Percentiles rank a stretch among this genome's conserved stretches.
phyloP scores from a whole-genome alignment of 768 basidiomycete species.

The Candolleomyces aberdarensis region DNA sequence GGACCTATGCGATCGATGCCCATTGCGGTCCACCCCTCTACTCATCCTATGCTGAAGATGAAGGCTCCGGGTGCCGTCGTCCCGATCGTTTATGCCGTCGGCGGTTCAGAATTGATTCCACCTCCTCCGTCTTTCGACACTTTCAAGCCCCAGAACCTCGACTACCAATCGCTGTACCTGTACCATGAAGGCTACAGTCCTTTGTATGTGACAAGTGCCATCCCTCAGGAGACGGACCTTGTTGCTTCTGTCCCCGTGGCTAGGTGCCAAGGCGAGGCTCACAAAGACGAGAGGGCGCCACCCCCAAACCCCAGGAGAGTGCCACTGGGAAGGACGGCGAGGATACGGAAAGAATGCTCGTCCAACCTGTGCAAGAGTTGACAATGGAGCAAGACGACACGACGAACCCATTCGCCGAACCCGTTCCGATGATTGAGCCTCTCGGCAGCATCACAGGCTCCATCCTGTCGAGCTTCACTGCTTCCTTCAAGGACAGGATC shows the following conservation, averaged over 20 bases:
- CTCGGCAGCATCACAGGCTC: background rate
- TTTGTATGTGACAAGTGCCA: background rate
- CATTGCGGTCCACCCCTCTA: constrained; percentile 66
- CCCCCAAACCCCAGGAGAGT: background rate
- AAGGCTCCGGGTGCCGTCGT: constrained; percentile 44
- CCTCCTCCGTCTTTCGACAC: background rate
- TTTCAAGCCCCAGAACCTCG: background rate
- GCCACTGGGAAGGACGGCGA: background rate
- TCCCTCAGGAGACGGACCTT: no score
- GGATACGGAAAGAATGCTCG: background rate
- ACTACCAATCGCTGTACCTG: background rate
- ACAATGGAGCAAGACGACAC: background rate
- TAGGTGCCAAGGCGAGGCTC: background rate
- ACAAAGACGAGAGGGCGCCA: background rate
- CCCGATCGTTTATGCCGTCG: constrained; percentile 29
- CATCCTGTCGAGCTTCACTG: constrained; percentile 6
- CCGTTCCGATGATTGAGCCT: constrained; percentile 5
- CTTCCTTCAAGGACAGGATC: background rate
- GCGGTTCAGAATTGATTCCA: constrained; percentile 21
- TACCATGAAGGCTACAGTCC: background rate
- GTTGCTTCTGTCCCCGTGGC: background rate
- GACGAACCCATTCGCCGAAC: constrained; percentile 6
- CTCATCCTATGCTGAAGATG: constrained; percentile 76
- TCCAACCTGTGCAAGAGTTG: background rate
- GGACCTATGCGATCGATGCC: constrained; percentile 76